These are phyloP conservation scores for Pseudovirgaria hyperparasitica DNA, from an alignment of 2,329 filamentous ascomycete genomes.

Conservation along the genomic window DNA sequence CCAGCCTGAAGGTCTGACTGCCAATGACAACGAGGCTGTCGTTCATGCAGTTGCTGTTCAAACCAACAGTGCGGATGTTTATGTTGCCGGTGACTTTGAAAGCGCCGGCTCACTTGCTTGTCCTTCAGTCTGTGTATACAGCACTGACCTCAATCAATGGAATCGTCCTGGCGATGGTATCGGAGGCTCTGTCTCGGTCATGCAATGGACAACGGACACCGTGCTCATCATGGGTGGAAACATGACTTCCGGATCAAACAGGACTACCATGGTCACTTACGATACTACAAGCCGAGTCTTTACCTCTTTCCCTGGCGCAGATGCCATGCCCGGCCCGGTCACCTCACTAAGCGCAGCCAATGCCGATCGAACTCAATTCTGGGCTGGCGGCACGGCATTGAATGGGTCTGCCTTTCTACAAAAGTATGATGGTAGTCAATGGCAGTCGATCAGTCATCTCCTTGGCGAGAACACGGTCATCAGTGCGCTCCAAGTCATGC, in stretches of 20 bases:
- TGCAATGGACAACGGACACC: conserved; percentile 65
- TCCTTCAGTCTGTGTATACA: conserved; percentile 69
- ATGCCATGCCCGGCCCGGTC: conserved; percentile 65
- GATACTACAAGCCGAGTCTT: conserved; percentile 56
- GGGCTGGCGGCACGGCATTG: conserved; percentile 61
- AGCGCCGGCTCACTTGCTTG: conserved; percentile 74
- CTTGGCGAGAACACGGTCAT: conserved; percentile 57
- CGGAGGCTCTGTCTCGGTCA: conserved; percentile 53
- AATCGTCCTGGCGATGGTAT: conserved; percentile 62
- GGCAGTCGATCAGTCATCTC: conserved; percentile 50
- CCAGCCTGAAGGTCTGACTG: conserved; percentile 65
- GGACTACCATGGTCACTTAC: conserved; percentile 59
- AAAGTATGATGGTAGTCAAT: conserved; percentile 65
- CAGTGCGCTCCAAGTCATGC: conserved; percentile 70
- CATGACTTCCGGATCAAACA: conserved; percentile 53
- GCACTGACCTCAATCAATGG: conserved; percentile 62
- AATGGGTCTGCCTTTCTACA: conserved; percentile 65
- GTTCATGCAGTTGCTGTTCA: conserved; percentile 67
- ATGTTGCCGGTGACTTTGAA: conserved; percentile 75
- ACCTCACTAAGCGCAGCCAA: conserved; percentile 64
- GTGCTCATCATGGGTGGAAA: conserved; percentile 68
- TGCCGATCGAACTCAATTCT: conserved; percentile 58
- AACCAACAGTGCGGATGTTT: conserved; percentile 61
- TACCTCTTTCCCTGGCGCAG: conserved; percentile 47
- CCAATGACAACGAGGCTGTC: conserved; percentile 43